phyloP scores from a whole-genome alignment of 306 rosid species.

The Cucumis melo region DNA sequence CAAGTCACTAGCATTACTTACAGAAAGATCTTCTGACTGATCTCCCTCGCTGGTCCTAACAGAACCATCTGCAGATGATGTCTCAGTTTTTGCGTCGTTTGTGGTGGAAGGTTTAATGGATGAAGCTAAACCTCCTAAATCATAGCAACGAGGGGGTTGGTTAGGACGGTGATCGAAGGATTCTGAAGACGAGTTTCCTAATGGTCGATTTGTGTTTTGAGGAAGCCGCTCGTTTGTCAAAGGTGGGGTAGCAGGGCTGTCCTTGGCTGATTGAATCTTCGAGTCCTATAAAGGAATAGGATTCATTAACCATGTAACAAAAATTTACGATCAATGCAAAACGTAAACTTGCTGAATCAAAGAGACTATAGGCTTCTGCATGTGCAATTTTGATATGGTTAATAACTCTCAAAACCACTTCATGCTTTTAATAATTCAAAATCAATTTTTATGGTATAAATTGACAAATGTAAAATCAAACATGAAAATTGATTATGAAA shows the following conservation, averaged over 20 bases:
- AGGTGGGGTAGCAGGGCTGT: constrained; percentile 84
- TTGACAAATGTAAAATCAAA: too few species aligned
- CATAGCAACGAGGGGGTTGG: constrained; percentile 42
- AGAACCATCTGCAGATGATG: constrained; percentile 74
- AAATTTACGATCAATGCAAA: not conserved
- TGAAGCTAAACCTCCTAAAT: constrained; percentile 44
- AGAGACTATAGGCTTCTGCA: not conserved
- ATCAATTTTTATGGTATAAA: too few species aligned
- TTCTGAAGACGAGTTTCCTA: constrained; percentile 72
- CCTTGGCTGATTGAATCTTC: constrained; percentile 57
- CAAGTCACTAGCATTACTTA: constrained; percentile 92
- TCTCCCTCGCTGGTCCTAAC: constrained; percentile 82
- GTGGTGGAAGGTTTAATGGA: constrained; percentile 56
- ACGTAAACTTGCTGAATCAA: not conserved
- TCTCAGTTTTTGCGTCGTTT: constrained; percentile 42
- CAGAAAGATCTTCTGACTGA: constrained; percentile 73
- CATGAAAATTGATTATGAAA: too few species aligned
- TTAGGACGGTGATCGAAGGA: constrained; percentile 53
- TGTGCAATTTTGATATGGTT: too few species aligned
- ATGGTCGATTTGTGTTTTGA: constrained; percentile 33
- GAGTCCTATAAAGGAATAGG: constrained; percentile 40
- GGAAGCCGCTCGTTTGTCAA: constrained; percentile 52
- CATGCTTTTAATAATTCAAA: too few species aligned
- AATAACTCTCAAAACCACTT: too few species aligned
- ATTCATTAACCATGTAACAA: not conserved